Conservation (phyloP, 371 early-diverging fungal species). For the Rhizopus delemar region DNA sequence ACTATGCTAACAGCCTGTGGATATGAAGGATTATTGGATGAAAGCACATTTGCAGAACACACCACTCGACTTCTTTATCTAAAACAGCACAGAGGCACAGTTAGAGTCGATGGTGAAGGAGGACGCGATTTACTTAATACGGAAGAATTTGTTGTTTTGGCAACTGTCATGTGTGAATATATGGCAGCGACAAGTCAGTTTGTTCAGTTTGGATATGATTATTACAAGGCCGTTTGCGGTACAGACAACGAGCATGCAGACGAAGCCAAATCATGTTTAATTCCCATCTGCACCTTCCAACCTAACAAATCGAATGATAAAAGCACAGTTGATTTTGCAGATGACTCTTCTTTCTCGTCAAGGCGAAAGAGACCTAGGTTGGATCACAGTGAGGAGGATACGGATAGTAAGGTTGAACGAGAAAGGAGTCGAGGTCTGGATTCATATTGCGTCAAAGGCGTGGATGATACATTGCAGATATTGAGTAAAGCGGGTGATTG, state of each 20-base stretch:
- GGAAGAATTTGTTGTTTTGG: conserved; percentile 20
- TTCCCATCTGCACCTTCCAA: conserved; percentile 48
- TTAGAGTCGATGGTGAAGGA: conserved; percentile 33
- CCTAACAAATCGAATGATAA: conserved; percentile 13
- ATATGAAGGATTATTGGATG: conserved; percentile 13
- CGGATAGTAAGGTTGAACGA: conserved; percentile 10
- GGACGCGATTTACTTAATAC: background rate
- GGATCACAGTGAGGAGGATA: conserved; percentile 5
- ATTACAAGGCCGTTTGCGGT: conserved; percentile 45
- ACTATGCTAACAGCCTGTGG: conserved; percentile 45
- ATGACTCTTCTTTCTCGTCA: conserved; percentile 2
- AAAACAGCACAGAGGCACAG: conserved; percentile 34
- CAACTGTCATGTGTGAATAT: conserved; percentile 48
- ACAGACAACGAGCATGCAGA: conserved; percentile 17
- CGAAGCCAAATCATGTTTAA: conserved; percentile 44
- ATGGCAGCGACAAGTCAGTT: conserved; percentile 41
- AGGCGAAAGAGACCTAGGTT: conserved; percentile 10
- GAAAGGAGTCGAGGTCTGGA: conserved; percentile 35
- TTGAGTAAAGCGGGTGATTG: conserved; percentile 47
- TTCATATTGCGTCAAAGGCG: conserved; percentile 45
- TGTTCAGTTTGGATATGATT: conserved; percentile 45
- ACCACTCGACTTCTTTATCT: conserved; percentile 34
- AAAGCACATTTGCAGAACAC: conserved; percentile 11
- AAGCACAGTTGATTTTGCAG: background rate
- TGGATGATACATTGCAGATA: conserved; percentile 43